phyloP scores from a whole-genome alignment of 225 moss, liverwort and hornwort species.

The Climacium dendroides region DNA sequence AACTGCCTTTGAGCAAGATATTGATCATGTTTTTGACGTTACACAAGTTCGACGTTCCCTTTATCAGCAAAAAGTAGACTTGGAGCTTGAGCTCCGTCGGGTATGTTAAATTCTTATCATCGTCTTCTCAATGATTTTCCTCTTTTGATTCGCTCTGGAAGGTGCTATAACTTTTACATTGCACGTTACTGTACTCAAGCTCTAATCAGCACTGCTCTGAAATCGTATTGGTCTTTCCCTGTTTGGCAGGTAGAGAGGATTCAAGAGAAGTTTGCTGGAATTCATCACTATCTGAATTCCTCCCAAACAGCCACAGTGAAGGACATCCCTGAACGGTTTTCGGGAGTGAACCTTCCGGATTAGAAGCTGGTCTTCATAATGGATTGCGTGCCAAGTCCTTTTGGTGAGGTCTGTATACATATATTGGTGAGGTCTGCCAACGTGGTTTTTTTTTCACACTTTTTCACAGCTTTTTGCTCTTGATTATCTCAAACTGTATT shows the following conservation, averaged over 20 bases:
- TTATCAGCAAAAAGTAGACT: slow-evolving; percentile 64
- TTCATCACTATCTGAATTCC: slow-evolving; percentile 61
- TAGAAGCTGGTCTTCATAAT: background rate
- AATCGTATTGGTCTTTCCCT: background rate
- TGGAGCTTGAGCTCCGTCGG: slow-evolving; percentile 84
- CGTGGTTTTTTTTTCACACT: background rate
- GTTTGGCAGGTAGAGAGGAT: slow-evolving; percentile 71
- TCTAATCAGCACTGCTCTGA: background rate
- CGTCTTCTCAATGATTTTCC: background rate
- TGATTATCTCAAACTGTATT: background rate
- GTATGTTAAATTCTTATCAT: slow-evolving; percentile 15
- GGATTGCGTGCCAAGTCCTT: background rate
- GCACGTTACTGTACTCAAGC: background rate
- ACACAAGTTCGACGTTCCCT: slow-evolving; percentile 75
- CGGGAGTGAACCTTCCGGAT: slow-evolving; percentile 27
- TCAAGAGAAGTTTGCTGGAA: slow-evolving; percentile 80
- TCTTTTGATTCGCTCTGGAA: background rate
- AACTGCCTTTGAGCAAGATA: slow-evolving; percentile 81
- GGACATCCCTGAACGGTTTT: slow-evolving; percentile 25
- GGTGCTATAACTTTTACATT: background rate
- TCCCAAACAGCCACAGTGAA: slow-evolving; percentile 19
- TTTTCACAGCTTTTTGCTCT: background rate
- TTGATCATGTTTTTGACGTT: slow-evolving; percentile 92
- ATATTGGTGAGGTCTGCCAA: slow-evolving; percentile 1
- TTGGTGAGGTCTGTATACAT: background rate